Base-by-base conservation (phyloP, 1,139 yeast species). In the Chernovozyma sophiae-reginae region DNA sequence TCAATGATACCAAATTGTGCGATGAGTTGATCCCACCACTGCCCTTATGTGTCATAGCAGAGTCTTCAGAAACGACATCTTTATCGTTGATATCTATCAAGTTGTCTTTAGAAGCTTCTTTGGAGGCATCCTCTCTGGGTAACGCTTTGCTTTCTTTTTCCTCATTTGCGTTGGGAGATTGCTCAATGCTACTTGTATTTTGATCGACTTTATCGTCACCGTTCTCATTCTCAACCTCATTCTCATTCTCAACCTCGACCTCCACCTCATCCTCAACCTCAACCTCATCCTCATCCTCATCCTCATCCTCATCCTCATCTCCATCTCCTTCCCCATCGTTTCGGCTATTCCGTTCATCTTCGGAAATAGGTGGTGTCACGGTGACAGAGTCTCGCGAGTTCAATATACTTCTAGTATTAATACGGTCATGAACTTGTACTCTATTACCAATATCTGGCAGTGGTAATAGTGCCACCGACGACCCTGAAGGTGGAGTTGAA, bases 351-450 rank as follows among this genome's bases (percentile, higher is more conserved):
- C 15, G 6, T 16, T 26, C 55, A 11, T 40, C 39, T 33, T 54
- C 58, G 6, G 56, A 50, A 14, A 49, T 43, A 2, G 59, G 58
- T 2, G 60, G 58, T 0, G 59, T 54, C 26, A 51, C 20, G 40
- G 42, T 13, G 44, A 44, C 11, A 44, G 48, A 11, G 46, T 46
- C 37, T 29, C 45, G 37, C 25, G 39, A 37, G 30, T 40, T 46
- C 41, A 33, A 31, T 12, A 41, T 42, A 10, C 30, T 30, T 25
- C 17, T 20, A 20, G 23, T 25, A 32, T 25, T 27, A 11, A 23
- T 28, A 19, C 33, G 20, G 26, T 16, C 20, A 20, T 19, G 17
- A 19, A 23, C 36, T 3, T 31, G 31, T 7, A 6, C 11, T 26
- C 12, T 6, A 6, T 11, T 6, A 16, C 6, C 6, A 20, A 27